A percentile compares a stretch with the other conserved stretches of the same genome.
Evolutionary conservation across 139 green algal species (phyloP).

Genomic region (Desmodesmus armatus): DNA sequence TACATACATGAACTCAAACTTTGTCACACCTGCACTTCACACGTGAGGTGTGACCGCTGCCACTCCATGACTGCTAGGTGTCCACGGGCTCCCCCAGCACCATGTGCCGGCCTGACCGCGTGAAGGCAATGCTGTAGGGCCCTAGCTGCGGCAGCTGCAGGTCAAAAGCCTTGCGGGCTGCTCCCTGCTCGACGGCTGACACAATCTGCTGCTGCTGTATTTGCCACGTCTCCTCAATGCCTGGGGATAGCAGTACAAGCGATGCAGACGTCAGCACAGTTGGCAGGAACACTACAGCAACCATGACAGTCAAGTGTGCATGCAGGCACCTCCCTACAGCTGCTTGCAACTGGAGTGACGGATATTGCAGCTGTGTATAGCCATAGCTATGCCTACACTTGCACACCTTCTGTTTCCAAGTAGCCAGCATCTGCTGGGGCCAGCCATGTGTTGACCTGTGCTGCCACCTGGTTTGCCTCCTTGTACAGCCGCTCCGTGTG

Average conservation of each 20-base stretch:
- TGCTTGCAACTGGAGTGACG: no score
- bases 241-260: constrained; percentile 31
- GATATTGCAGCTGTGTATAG: no score
- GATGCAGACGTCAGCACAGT: not conserved
- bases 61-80: constrained; percentile 97
- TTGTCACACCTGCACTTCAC: constrained; percentile 95
- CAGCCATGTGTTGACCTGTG: constrained; percentile 84
- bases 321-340: not conserved
- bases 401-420: constrained; percentile 88
- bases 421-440: constrained; percentile 78
- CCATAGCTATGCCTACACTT: no score
- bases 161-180: constrained; percentile 90
- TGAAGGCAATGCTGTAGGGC: constrained; percentile 87
- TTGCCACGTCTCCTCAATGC: constrained; percentile 90
- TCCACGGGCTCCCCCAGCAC: constrained; percentile 88
- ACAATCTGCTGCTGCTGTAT: constrained; percentile 91
- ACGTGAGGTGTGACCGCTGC: constrained; percentile 74
- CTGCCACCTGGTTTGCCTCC: constrained; percentile 71
- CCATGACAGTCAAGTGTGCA: no score
- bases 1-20: no score
- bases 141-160: constrained; percentile 83
- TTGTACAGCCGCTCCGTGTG: constrained; percentile 69
- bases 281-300: no score
- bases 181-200: constrained; percentile 66
- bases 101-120: constrained; percentile 82